Base-by-base conservation (phyloP, 805 yeast species). In the Priceomyces medius region DNA sequence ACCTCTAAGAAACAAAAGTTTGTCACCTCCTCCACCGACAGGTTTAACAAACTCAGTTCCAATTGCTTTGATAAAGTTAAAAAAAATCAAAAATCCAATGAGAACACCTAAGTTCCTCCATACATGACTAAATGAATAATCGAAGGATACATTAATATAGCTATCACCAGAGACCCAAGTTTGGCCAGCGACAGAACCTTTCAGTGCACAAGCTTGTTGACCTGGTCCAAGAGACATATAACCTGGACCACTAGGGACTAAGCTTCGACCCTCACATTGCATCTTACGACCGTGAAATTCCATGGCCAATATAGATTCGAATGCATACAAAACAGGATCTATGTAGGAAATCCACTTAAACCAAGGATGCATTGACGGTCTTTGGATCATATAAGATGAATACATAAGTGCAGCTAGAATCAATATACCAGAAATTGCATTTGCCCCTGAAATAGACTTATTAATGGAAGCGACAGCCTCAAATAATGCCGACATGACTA, bases 391-490 rank as follows among this genome's bases (percentile, higher is more conserved):
- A 42, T 52, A 61, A 3, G 62, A 56, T 8, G 58, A 64, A 51
- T 55, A 61, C 58, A 58, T 54, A 42, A 59, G 51, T 2, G 55
- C 23, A 3, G 61, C 61, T 41, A 61, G 51, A 53, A 74, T 47
- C 64, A 60, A 48, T 63, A 75, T 55, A 71, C 79, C 63, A 53
- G 81, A 80, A 52, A 76, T 49, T 24, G 81, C 77, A 46, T 78
- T 79, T 7, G 83, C 83, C 45, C 76, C 68, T 17, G 76, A 72
- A 60, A 79, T 77, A 46, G 75, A 76, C 40, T 68, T 73, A 38
- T 77, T 74, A 41, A 76, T 45, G 18, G 79, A 68, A 37, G 81
- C 81, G 49, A 75, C 72, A 16, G 77, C 68, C 51, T 76, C 74
- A 64, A 78, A 78, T 37, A 76, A 64, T 33, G 72, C 67, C 2